Conservation (phyloP, 208 protist species). For the Wallacemonas sp. region DNA sequence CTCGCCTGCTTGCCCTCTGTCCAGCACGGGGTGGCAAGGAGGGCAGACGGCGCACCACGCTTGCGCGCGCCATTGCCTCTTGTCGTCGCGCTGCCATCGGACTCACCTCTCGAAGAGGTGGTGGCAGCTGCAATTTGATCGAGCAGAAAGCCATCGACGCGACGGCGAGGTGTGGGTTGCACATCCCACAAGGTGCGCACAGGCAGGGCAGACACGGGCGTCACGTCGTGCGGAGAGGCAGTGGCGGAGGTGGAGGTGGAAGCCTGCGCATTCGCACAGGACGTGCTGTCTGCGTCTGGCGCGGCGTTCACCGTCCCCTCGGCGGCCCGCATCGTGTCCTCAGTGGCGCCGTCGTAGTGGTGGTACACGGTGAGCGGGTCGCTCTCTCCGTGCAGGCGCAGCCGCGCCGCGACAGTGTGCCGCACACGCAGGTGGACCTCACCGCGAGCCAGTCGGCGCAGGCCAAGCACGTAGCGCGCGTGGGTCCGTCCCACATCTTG, state of each 20-base stretch:
- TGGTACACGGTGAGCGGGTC: too few species aligned
- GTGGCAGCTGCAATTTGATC: neutral
- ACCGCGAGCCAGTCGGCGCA: neutral
- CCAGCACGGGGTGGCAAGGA: too few species aligned
- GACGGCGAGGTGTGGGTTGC: neutral
- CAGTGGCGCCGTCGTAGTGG: too few species aligned
- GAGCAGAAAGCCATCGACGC: conserved; percentile 2
- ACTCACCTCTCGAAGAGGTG: too few species aligned
- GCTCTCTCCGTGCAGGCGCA: too few species aligned
- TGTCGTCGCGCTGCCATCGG: too few species aligned
- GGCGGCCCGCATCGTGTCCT: too few species aligned
- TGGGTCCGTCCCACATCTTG: neutral
- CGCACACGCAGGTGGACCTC: neutral
- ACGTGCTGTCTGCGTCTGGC: too few species aligned
- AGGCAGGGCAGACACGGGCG: neutral
- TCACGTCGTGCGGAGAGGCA: neutral
- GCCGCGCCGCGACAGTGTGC: neutral
- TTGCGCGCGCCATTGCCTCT: too few species aligned
- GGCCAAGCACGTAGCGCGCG: neutral
- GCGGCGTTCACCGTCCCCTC: too few species aligned
- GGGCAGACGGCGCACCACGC: too few species aligned
- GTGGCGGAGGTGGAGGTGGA: neutral
- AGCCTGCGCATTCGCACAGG: too few species aligned
- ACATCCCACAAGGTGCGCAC: neutral
- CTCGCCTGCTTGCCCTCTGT: neutral